phyloP scores from a whole-genome alignment of 2,329 filamentous ascomycete genomes.

The Colletotrichum cuscutae region DNA sequence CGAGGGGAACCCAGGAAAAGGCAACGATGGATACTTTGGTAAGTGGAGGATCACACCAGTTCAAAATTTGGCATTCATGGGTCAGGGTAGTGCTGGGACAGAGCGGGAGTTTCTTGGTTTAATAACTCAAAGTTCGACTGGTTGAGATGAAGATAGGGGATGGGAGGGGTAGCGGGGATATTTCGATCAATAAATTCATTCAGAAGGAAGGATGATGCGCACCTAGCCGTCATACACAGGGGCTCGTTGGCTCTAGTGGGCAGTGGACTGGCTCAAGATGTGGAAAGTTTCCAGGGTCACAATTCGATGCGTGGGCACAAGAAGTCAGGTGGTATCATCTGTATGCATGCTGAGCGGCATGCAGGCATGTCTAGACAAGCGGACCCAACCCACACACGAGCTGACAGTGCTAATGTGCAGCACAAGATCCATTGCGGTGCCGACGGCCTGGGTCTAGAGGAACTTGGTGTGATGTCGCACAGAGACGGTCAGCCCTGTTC shows the following conservation, averaged over 20 bases:
- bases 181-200: constrained; percentile 6
- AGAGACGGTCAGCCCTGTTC: constrained; percentile 30
- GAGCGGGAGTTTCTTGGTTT: neutral
- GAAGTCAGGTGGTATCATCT: neutral
- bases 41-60: neutral
- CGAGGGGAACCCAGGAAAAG: constrained; percentile 22
- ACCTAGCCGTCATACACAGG: neutral
- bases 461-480: neutral
- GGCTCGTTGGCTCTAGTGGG: neutral
- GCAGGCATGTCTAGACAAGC: neutral
- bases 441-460: constrained; percentile 21
- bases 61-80: constrained; percentile 27
- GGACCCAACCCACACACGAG: constrained; percentile 11
- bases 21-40: neutral
- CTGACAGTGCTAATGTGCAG: constrained; percentile 13
- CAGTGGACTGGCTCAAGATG: neutral
- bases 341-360: neutral
- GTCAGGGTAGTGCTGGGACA: constrained; percentile 2
- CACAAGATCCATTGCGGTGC: constrained; percentile 23
- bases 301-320: neutral
- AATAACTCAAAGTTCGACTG: constrained; percentile 1
- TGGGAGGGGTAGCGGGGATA: neutral
- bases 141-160: neutral
- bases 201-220: neutral
- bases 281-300: neutral